Conservation (phyloP, 257 asterid genomes). For the Solanum stenotomum region DNA sequence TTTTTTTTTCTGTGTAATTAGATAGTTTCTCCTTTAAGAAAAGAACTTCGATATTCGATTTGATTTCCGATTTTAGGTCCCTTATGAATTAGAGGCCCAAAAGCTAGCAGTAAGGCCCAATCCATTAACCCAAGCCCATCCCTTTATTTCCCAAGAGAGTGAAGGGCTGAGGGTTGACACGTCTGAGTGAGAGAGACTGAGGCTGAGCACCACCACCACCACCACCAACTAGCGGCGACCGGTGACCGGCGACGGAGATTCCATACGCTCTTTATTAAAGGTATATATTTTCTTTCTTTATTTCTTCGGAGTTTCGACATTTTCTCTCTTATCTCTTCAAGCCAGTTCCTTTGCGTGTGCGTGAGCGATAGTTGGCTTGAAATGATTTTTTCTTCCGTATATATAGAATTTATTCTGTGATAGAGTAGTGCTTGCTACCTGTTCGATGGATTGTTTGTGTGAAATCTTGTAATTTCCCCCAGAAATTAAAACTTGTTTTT, state of each 20-base stretch:
- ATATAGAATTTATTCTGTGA: not conserved
- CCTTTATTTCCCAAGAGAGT: not conserved
- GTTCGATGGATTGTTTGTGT: not conserved
- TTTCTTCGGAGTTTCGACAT: not conserved
- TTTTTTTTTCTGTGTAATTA: too few species aligned
- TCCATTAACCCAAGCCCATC: not conserved
- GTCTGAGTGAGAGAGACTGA: not conserved
- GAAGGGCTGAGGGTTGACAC: not conserved
- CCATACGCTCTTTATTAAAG: not conserved
- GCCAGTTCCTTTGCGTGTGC: not conserved
- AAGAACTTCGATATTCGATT: too few species aligned
- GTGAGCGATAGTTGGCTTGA: not conserved
- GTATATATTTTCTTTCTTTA: not conserved
- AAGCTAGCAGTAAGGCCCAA: not conserved
- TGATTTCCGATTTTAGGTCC: not conserved
- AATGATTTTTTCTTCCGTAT: not conserved
- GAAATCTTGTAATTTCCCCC: not conserved
- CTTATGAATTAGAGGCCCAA: not conserved
- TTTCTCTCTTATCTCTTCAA: not conserved
- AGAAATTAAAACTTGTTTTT: not conserved
- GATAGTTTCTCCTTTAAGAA: too few species aligned
- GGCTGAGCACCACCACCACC: not conserved
- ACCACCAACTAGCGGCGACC: not conserved
- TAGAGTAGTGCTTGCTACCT: not conserved
- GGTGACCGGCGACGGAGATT: not conserved